Conservation (phyloP, 2,329 filamentous ascomycete species). For the Chrysoporthe cubensis region DNA sequence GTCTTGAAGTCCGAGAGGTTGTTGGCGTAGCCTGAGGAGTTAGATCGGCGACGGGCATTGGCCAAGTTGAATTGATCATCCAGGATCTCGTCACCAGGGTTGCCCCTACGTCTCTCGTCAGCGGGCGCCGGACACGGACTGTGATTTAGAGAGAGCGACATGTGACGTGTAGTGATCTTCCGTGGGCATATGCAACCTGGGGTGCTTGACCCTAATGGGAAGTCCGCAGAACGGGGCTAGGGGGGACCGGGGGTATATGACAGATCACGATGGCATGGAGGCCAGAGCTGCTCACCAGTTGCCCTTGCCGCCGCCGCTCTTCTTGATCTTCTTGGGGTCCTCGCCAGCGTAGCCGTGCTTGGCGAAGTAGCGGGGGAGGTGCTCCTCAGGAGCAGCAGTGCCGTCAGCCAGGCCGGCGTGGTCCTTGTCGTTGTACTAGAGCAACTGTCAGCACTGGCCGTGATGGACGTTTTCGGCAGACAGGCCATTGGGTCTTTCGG, state of each 20-base stretch:
- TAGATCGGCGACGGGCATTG: constrained; percentile 89
- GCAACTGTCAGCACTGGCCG: constrained; percentile 4
- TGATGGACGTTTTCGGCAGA: background rate
- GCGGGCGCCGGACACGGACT: background rate
- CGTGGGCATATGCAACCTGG: constrained; percentile 4
- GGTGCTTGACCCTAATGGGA: background rate
- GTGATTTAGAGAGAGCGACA: background rate
- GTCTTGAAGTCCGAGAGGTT: constrained; percentile 83
- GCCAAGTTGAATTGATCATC: constrained; percentile 82
- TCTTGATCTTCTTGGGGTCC: constrained; percentile 95
- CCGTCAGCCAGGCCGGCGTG: constrained; percentile 80
- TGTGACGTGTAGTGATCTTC: background rate
- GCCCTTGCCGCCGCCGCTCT: constrained; percentile 88
- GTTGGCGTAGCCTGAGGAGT: constrained; percentile 77
- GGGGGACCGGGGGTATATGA: background rate
- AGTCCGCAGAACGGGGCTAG: background rate
- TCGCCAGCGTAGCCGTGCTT: constrained; percentile 80
- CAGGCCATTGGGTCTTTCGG: background rate
- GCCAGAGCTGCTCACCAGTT: constrained; percentile 71
- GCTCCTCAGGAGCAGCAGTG: constrained; percentile 68
- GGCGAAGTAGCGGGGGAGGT: constrained; percentile 89
- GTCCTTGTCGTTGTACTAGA: constrained; percentile 76
- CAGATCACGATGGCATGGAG: constrained; percentile 36
- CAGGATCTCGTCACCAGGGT: constrained; percentile 78
- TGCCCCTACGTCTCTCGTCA: constrained; percentile 65